These are phyloP conservation scores for Bertia moriformis DNA, from an alignment of 2,329 filamentous ascomycete genomes.

Conservation along the genomic window DNA sequence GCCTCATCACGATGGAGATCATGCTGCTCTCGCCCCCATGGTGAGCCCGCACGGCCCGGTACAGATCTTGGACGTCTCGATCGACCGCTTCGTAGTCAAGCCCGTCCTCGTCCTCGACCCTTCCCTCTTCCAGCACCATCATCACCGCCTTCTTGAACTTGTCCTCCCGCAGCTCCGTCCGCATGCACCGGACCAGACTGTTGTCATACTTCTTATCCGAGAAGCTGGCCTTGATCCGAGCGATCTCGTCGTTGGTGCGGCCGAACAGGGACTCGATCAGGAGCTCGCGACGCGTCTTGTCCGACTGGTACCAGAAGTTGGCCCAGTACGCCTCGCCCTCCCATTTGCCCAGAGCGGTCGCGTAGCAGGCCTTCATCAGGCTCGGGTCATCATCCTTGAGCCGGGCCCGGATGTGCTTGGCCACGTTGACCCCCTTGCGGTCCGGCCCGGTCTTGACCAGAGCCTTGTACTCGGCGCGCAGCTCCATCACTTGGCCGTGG, in stretches of 20 bases:
- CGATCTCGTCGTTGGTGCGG: slow-evolving; percentile 73
- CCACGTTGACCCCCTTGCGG: slow-evolving; percentile 68
- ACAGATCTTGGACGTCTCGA: slow-evolving; percentile 60
- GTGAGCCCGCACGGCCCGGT: slow-evolving; percentile 52
- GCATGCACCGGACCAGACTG: slow-evolving; percentile 71
- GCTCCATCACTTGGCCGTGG: slow-evolving; percentile 73
- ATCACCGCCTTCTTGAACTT: slow-evolving; percentile 88
- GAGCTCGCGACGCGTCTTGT: slow-evolving; percentile 70
- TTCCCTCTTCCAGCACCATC: slow-evolving; percentile 64
- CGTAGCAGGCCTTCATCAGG: slow-evolving; percentile 83
- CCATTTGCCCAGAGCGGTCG: slow-evolving; percentile 76
- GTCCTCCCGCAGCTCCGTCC: slow-evolving; percentile 81
- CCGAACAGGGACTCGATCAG: slow-evolving; percentile 91
- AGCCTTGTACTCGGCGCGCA: slow-evolving; percentile 81
- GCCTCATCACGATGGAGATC: slow-evolving; percentile 67
- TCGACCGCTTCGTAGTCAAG: slow-evolving; percentile 46
- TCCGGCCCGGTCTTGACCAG: slow-evolving; percentile 65
- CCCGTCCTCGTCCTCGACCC: slow-evolving; percentile 69
- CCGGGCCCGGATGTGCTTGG: slow-evolving; percentile 67
- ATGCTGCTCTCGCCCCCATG: slow-evolving; percentile 79
- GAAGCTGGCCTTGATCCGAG: slow-evolving; percentile 74
- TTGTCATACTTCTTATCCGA: slow-evolving; percentile 83
- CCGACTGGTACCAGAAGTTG: slow-evolving; percentile 91
- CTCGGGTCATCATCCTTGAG: slow-evolving; percentile 61
- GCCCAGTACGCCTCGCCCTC: slow-evolving; percentile 95